phyloP scores from a whole-genome alignment of 495 filamentous ascomycete species.

The Xanthoparmelia taractica region DNA sequence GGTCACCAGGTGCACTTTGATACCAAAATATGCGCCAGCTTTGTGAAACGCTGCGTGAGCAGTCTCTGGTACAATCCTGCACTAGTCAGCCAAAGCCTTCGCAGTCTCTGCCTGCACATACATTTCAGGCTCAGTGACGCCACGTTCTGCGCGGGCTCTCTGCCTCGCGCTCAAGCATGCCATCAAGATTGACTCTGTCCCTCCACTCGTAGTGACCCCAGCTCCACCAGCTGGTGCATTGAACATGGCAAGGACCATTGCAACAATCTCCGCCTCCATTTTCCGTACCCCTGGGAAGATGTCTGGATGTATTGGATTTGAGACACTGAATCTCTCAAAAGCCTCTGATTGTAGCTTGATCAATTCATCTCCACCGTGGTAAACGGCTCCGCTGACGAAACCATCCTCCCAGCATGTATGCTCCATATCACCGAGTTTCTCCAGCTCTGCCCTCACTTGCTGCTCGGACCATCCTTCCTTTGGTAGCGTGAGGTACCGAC shows the following conservation, averaged over 20 bases:
- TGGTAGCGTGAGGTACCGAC: conserved; percentile 67
- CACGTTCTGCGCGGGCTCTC: conserved; percentile 76
- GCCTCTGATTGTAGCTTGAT: conserved; percentile 83
- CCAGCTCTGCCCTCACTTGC: conserved; percentile 70
- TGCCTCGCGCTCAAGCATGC: conserved; percentile 81
- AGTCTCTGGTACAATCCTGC: conserved; percentile 85
- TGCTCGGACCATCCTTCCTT: conserved; percentile 80
- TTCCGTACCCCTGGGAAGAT: conserved; percentile 97
- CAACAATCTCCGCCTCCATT: conserved; percentile 98
- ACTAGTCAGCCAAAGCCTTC: neutral
- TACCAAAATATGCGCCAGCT: conserved; percentile 87
- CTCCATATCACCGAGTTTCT: conserved; percentile 72
- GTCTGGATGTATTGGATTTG: conserved; percentile 99
- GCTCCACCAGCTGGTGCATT: conserved; percentile 77
- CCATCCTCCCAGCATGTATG: conserved; percentile 97
- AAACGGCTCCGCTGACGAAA: conserved; percentile 88
- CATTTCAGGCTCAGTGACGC: conserved; percentile 93
- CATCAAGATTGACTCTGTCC: conserved; percentile 95
- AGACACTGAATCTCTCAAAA: conserved; percentile 84
- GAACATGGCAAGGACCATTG: conserved; percentile 90
- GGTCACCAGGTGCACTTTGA: conserved; percentile 83
- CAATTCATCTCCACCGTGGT: conserved; percentile 84
- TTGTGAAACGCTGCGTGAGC: conserved; percentile 96
- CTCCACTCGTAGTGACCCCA: conserved; percentile 86
- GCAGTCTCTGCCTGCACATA: neutral